Conservation (phyloP, 495 filamentous ascomycete species). For the Hypoxylon perforatum region DNA sequence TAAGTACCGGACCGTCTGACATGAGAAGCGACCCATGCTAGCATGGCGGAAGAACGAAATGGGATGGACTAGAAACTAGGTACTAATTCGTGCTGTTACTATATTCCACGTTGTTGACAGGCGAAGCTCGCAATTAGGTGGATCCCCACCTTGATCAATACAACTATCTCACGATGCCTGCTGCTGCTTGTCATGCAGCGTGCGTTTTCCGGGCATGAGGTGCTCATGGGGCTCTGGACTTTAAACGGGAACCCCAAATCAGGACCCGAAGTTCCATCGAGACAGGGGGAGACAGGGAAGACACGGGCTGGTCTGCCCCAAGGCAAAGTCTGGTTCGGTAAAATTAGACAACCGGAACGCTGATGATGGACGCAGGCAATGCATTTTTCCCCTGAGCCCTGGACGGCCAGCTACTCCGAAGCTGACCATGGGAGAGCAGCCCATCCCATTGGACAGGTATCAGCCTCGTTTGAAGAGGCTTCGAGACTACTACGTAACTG, state of each 20-base stretch:
- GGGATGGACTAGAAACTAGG: no score
- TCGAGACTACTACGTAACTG: slow-evolving; percentile 21
- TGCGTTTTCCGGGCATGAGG: slow-evolving; percentile 27
- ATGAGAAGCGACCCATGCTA: slow-evolving; percentile 26
- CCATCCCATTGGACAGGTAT: slow-evolving; percentile 28
- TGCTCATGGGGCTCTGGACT: slow-evolving; percentile 23
- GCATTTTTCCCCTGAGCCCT: slow-evolving; percentile 13
- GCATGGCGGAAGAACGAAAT: slow-evolving; percentile 1
- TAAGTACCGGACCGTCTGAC: slow-evolving; percentile 20
- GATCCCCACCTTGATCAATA: slow-evolving; percentile 12
- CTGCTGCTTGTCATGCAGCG: slow-evolving; percentile 33
- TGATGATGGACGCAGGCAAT: slow-evolving; percentile 36
- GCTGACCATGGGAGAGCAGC: slow-evolving; percentile 14
- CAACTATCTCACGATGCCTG: slow-evolving; percentile 18
- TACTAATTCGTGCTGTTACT: not conserved
- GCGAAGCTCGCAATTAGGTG: slow-evolving; percentile 16
- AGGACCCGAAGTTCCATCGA: slow-evolving; percentile 23
- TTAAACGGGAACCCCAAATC: slow-evolving; percentile 27
- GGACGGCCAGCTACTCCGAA: slow-evolving; percentile 37
- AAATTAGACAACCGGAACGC: slow-evolving; percentile 40
- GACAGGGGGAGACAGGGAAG: no score
- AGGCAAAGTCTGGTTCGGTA: slow-evolving; percentile 41
- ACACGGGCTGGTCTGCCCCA: slow-evolving; percentile 21
- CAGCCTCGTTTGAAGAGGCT: slow-evolving; percentile 41
- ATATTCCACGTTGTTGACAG: slow-evolving; percentile 25